Percentiles rank a stretch among this genome's conserved stretches.
These are phyloP conservation scores for Eucalyptus dawsonii DNA, from an alignment of 345 rosid species.

Conservation along the genomic window DNA sequence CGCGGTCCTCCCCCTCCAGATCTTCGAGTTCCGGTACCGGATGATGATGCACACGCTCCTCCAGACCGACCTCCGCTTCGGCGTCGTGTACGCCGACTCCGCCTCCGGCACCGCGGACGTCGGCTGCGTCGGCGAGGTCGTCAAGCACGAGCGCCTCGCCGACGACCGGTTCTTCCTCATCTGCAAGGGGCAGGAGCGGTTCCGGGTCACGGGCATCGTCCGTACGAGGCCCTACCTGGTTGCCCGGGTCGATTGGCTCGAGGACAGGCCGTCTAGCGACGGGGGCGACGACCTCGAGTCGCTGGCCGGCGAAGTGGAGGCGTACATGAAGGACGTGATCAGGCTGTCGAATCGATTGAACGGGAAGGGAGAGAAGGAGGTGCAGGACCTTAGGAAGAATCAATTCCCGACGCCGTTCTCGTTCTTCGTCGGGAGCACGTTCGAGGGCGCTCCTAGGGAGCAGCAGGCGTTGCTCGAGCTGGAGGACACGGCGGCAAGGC, in stretches of 20 bases:
- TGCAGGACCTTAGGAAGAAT: slow-evolving; percentile 62
- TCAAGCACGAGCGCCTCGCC: slow-evolving; percentile 78
- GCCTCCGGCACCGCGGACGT: slow-evolving; percentile 52
- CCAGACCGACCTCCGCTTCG: slow-evolving; percentile 84
- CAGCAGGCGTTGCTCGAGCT: slow-evolving; percentile 91
- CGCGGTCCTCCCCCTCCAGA: slow-evolving; percentile 87
- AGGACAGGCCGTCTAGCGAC: slow-evolving; percentile 78
- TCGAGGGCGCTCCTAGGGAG: slow-evolving; percentile 86
- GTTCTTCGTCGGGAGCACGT: slow-evolving; percentile 86
- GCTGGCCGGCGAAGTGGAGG: slow-evolving; percentile 62
- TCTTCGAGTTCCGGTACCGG: slow-evolving; percentile 95
- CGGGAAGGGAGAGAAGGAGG: slow-evolving; percentile 81
- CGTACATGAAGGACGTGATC: slow-evolving; percentile 85
- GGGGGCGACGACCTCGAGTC: slow-evolving; percentile 49
- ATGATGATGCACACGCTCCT: slow-evolving; percentile 98
- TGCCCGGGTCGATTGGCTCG: slow-evolving; percentile 81
- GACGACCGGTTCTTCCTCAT: slow-evolving; percentile 86
- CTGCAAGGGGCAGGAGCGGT: slow-evolving; percentile 89
- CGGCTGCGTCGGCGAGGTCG: slow-evolving; percentile 89
- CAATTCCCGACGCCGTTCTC: slow-evolving; percentile 92
- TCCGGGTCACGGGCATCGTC: slow-evolving; percentile 58
- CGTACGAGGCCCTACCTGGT: slow-evolving; percentile 85
- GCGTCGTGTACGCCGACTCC: slow-evolving; percentile 72
- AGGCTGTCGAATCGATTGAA: slow-evolving; percentile 69
- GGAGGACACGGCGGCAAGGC: slow-evolving; percentile 83